Conservation (phyloP, 805 yeast genomes). For the Gaillardinia entomophila region DNA sequence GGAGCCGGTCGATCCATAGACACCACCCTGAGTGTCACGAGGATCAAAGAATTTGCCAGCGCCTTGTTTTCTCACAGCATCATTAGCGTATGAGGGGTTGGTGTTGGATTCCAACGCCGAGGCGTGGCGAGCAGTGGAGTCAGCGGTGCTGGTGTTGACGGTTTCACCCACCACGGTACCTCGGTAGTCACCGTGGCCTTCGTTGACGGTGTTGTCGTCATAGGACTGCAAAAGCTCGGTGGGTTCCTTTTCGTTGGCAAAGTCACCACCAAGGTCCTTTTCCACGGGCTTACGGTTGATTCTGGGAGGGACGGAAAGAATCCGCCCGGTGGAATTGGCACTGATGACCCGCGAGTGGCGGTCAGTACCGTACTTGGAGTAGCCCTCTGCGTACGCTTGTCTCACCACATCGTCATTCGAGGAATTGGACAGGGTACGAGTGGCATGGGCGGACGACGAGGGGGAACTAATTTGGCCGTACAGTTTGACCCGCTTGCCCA, state of each 20-base stretch:
- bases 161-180: background rate
- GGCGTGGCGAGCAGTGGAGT: background rate
- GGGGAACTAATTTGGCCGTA: background rate
- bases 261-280: slow-evolving; percentile 26
- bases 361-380: background rate
- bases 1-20: slow-evolving; percentile 9
- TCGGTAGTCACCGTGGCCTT: background rate
- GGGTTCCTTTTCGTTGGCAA: slow-evolving; percentile 26
- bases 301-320: slow-evolving; percentile 25
- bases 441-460: too few relatives aligned
- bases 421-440: background rate
- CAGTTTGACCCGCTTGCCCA: slow-evolving; percentile 6
- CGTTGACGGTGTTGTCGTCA: background rate
- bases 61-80: slow-evolving; percentile 22
- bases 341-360: slow-evolving; percentile 1
- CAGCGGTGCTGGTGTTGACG: slow-evolving; percentile 1
- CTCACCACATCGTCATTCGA: slow-evolving; percentile 1
- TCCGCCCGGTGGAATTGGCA: slow-evolving; percentile 17
- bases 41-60: slow-evolving; percentile 30
- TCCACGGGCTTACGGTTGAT: slow-evolving; percentile 22
- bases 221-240: slow-evolving; percentile 9
- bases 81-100: slow-evolving; percentile 23
- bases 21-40: slow-evolving; percentile 31
- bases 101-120: slow-evolving; percentile 12
- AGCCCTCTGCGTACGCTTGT: slow-evolving; percentile 4